Conservation (phyloP, 495 filamentous ascomycete genomes). For the Lasiosphaeria ovina region DNA sequence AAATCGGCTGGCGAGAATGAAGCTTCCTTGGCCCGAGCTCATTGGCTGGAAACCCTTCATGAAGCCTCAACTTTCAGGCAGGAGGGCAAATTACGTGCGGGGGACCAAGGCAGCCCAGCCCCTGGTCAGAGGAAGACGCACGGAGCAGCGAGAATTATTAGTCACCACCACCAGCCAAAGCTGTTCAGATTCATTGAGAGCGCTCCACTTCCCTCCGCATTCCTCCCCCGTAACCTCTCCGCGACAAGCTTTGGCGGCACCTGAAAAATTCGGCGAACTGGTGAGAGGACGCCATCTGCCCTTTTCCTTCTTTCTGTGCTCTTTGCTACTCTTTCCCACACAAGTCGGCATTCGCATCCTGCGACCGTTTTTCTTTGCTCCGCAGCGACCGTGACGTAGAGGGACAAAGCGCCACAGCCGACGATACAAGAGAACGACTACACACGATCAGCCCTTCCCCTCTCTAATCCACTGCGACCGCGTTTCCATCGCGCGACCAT, state of each 20-base stretch:
- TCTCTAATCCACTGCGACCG: neutral
- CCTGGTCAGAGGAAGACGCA: too few relatives aligned
- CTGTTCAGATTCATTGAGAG: neutral
- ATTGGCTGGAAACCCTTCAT: too few relatives aligned
- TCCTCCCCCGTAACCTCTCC: neutral
- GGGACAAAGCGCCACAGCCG: neutral
- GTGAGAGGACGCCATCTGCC: neutral
- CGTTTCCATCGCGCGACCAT: neutral
- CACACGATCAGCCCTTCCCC: neutral
- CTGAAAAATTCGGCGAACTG: conserved; percentile 1
- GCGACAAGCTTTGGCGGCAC: neutral
- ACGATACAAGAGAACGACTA: neutral
- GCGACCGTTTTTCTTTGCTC: neutral
- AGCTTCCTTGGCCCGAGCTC: too few relatives aligned
- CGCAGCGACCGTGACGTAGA: neutral
- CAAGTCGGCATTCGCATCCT: neutral
- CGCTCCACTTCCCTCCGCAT: neutral
- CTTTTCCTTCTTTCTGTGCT: neutral
- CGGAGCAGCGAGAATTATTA: neutral
- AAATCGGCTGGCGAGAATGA: too few relatives aligned
- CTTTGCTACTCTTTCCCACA: neutral
- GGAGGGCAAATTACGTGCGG: too few relatives aligned
- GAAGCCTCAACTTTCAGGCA: too few relatives aligned
- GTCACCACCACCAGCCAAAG: conserved; percentile 5
- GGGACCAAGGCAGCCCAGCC: too few relatives aligned